A percentile compares a stretch with the other conserved stretches of the same genome.
phyloP scores from a whole-genome alignment of 1,284 basidiomycete species.

The Cutaneotrichosporon cavernicola region DNA sequence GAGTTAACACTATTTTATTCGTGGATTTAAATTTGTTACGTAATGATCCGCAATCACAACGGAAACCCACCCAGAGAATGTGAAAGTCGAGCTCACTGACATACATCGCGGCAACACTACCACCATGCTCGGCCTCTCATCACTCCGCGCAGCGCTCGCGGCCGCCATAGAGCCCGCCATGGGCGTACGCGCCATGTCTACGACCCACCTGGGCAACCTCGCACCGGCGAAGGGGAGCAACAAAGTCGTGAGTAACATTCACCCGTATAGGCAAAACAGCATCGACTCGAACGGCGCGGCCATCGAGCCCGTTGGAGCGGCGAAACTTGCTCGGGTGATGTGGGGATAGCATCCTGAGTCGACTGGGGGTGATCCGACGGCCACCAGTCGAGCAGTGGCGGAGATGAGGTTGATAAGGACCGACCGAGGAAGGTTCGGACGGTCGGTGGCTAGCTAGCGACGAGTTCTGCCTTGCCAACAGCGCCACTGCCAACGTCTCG shows the following conservation, averaged over 20 bases:
- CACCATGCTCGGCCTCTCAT: conserved; percentile 11
- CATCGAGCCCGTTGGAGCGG: neutral
- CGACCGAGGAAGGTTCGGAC: neutral
- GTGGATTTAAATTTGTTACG: neutral
- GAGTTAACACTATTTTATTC: neutral
- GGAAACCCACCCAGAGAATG: neutral
- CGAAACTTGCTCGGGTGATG: neutral
- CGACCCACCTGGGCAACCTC: conserved; percentile 41
- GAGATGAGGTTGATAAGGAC: neutral
- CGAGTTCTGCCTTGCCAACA: neutral
- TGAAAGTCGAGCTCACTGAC: neutral
- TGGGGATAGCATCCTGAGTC: neutral
- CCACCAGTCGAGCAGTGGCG: neutral
- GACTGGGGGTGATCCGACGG: neutral
- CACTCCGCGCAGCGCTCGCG: conserved; percentile 10
- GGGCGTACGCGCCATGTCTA: conserved; percentile 30
- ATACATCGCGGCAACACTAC: conserved; percentile 1
- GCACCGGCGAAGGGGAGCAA: conserved; percentile 44
- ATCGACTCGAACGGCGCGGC: conserved; percentile 1
- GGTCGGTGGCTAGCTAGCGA: neutral
- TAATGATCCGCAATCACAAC: neutral
- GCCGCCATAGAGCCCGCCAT: conserved; percentile 21
- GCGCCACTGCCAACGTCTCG: neutral
- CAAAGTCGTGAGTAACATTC: conserved; percentile 32
- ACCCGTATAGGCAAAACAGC: neutral